phyloP scores from a whole-genome alignment of 768 basidiomycete species.

The Hemileccinum impolitum region DNA sequence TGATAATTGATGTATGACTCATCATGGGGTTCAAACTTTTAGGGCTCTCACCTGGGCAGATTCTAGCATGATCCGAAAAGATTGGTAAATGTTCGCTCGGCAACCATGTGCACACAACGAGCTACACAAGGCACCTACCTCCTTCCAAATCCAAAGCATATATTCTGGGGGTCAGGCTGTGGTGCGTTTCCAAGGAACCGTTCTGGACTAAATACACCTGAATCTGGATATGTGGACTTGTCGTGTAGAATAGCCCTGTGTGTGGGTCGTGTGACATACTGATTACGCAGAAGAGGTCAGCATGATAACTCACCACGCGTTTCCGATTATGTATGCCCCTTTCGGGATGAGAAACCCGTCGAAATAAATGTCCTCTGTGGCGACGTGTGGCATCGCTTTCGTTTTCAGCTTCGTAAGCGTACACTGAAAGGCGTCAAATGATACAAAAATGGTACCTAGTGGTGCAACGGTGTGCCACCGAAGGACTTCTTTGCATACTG shows the following conservation, averaged over 20 bases:
- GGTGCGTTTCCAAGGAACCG: slow-evolving; percentile 27
- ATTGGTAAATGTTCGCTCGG: not conserved
- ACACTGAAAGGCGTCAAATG: slow-evolving; percentile 2
- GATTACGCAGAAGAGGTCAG: too few relatives aligned
- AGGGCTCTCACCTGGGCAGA: slow-evolving; percentile 19
- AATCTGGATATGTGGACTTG: slow-evolving; percentile 35
- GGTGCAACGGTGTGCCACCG: slow-evolving; percentile 23
- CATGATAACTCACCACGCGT: slow-evolving; percentile 22
- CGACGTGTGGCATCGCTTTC: not conserved
- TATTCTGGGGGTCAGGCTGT: slow-evolving; percentile 15
- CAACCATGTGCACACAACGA: too few relatives aligned
- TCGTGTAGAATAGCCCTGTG: slow-evolving; percentile 56
- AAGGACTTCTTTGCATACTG: slow-evolving; percentile 23
- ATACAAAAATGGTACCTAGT: slow-evolving; percentile 23
- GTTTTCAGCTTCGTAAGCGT: too few relatives aligned
- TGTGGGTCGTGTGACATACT: too few relatives aligned
- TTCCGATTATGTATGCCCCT: slow-evolving; percentile 21
- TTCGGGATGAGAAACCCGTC: slow-evolving; percentile 20
- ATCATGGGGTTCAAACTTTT: too few relatives aligned
- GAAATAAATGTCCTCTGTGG: slow-evolving; percentile 9
- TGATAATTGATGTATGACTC: not conserved
- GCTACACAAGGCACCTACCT: slow-evolving; percentile 12
- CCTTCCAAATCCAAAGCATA: slow-evolving; percentile 30
- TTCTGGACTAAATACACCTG: slow-evolving; percentile 33
- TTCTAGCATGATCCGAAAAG: slow-evolving; percentile 2